Percentiles rank a stretch among this genome's conserved stretches.
These are phyloP conservation scores for Colletotrichum tanaceti DNA, from an alignment of 2,329 filamentous ascomycete species.

Conservation along the genomic window DNA sequence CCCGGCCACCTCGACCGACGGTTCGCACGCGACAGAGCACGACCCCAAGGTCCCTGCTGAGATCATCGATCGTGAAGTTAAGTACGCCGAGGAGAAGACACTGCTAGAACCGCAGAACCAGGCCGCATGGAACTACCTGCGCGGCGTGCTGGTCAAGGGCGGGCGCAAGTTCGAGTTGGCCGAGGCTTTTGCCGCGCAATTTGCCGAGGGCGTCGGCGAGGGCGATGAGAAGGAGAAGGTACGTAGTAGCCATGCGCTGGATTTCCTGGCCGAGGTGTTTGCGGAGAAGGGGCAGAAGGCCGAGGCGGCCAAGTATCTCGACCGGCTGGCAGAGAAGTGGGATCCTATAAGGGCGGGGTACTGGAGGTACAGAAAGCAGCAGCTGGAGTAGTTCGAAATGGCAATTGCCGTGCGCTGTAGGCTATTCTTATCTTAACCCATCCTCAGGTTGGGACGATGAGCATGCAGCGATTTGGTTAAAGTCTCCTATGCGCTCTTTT, in stretches of 20 bases:
- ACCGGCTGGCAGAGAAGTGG: conserved; percentile 83
- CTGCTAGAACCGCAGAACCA: conserved; percentile 89
- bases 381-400: conserved; percentile 35
- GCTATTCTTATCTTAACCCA: conserved; percentile 1
- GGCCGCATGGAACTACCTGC: conserved; percentile 92
- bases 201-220: conserved; percentile 61
- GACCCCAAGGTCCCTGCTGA: conserved; percentile 69
- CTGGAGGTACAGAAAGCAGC: conserved; percentile 74
- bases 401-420: conserved; percentile 1
- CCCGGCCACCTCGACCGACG: conserved; percentile 62
- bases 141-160: conserved; percentile 78
- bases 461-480: not conserved
- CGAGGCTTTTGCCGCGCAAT: conserved; percentile 62
- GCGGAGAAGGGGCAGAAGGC: conserved; percentile 66
- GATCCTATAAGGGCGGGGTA: conserved; percentile 92
- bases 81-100: conserved; percentile 79
- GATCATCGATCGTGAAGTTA: conserved; percentile 79
- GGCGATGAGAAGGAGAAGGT: conserved; percentile 62
- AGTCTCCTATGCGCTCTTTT: not conserved
- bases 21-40: conserved; percentile 60
- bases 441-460: not conserved
- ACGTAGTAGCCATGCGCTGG: conserved; percentile 74
- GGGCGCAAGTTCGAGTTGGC: conserved; percentile 61
- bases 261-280: conserved; percentile 78
- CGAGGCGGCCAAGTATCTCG: conserved; percentile 76